These are phyloP conservation scores for Metschnikowia hibisci DNA, from an alignment of 805 yeast genomes.

Conservation along the genomic window DNA sequence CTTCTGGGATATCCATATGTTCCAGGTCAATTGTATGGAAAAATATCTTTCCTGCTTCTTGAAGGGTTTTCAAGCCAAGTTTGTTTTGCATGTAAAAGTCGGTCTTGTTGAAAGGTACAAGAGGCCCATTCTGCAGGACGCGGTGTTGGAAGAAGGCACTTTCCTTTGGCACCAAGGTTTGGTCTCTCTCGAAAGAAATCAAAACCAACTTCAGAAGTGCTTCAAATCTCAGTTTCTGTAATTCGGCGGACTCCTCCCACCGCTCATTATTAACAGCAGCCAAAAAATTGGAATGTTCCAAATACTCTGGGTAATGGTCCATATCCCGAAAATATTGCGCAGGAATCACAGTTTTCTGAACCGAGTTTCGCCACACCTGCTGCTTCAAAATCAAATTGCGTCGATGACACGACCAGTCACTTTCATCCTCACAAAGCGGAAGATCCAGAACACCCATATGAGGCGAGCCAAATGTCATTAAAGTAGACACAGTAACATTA, in stretches of 20 bases:
- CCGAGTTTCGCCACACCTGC: constrained; percentile 55
- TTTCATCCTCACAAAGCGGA: constrained; percentile 48
- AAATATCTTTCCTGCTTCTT: constrained; percentile 41
- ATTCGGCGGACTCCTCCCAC: constrained; percentile 24
- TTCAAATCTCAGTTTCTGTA: constrained; percentile 43
- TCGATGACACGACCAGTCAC: constrained; percentile 57
- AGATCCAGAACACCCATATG: constrained; percentile 72
- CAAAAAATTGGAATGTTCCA: constrained; percentile 53
- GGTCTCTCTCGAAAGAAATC: constrained; percentile 57
- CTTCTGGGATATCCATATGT: constrained; percentile 65
- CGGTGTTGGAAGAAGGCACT: constrained; percentile 63
- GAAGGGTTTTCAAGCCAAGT: constrained; percentile 54
- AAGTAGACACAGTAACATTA: constrained; percentile 35
- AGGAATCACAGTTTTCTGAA: constrained; percentile 58
- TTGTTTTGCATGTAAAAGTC: constrained; percentile 49
- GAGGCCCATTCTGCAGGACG: constrained; percentile 38
- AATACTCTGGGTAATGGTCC: constrained; percentile 47
- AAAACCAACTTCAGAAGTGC: constrained; percentile 52
- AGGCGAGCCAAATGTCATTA: constrained; percentile 78
- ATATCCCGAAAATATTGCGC: constrained; percentile 78
- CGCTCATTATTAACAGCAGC: constrained; percentile 67
- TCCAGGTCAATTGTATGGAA: constrained; percentile 50
- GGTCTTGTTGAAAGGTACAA: constrained; percentile 47
- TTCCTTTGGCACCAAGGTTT: constrained; percentile 69
- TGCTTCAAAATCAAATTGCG: constrained; percentile 51